A percentile compares a stretch with the other conserved stretches of the same genome.
Conservation (phyloP, 257 asterid species). For the Solanum stenotomum region DNA sequence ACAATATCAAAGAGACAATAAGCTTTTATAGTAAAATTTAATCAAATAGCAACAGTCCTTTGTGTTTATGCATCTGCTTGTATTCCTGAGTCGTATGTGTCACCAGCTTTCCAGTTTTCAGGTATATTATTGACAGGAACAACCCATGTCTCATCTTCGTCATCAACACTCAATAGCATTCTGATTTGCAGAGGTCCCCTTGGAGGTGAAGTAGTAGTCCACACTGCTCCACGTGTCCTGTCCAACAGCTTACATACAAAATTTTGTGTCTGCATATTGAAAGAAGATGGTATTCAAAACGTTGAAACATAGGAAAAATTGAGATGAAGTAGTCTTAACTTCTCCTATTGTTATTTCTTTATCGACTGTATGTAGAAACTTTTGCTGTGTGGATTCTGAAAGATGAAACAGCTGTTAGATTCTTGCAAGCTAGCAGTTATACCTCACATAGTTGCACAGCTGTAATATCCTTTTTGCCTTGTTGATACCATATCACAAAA, state of each 20-base stretch:
- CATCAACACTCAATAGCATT: slow-evolving; percentile 57
- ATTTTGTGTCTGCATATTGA: slow-evolving; percentile 40
- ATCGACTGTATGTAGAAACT: neutral
- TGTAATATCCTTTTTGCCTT: slow-evolving; percentile 64
- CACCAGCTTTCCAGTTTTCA: slow-evolving; percentile 69
- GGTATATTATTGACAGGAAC: slow-evolving; percentile 59
- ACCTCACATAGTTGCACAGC: slow-evolving; percentile 89
- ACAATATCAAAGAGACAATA: neutral
- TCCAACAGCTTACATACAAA: slow-evolving; percentile 60
- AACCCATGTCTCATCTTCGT: slow-evolving; percentile 62
- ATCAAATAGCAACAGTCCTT: neutral
- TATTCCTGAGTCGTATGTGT: slow-evolving; percentile 64
- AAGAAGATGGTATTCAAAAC: neutral
- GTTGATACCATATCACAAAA: slow-evolving; percentile 71
- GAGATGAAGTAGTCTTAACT: neutral
- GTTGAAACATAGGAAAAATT: neutral
- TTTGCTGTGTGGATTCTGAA: neutral
- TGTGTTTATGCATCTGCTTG: slow-evolving; percentile 38
- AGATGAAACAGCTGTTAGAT: neutral
- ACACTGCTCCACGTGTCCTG: slow-evolving; percentile 59
- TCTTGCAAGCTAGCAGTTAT: neutral
- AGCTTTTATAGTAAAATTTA: neutral
- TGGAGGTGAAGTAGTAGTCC: slow-evolving; percentile 66
- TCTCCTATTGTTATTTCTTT: neutral
- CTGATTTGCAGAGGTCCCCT: slow-evolving; percentile 64